Evolutionary conservation across 1,139 yeast genomes (phyloP).

Genomic region (Debaryomyces sp.): DNA sequence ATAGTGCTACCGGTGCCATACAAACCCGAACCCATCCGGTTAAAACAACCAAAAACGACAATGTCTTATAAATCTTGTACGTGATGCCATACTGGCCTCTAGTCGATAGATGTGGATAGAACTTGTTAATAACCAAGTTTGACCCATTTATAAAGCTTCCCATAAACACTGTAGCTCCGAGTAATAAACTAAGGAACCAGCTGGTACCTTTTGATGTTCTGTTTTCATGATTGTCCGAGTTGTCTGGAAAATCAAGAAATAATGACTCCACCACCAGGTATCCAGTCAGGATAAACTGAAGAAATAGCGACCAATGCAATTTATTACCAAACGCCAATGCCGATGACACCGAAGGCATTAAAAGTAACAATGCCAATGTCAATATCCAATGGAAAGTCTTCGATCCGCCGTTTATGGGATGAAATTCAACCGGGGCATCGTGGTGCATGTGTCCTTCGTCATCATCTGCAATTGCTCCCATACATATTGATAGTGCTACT

Average conservation of each 20-base stretch:
- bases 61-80: conserved; percentile 42
- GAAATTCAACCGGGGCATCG: conserved; percentile 39
- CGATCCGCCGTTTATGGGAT: conserved; percentile 50
- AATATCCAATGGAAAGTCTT: conserved; percentile 68
- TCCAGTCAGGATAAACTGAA: conserved; percentile 50
- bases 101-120: conserved; percentile 35
- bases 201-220: conserved; percentile 66
- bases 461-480: conserved; percentile 8
- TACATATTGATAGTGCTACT: neutral
- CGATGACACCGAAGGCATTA: conserved; percentile 59
- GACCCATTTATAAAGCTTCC: conserved; percentile 62
- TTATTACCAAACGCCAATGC: conserved; percentile 57
- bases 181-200: conserved; percentile 55
- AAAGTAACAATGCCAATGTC: conserved; percentile 46
- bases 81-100: conserved; percentile 16
- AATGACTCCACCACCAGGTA: conserved; percentile 60
- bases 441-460: conserved; percentile 36
- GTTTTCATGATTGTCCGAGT: conserved; percentile 61
- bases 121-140: conserved; percentile 42
- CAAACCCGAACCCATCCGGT: conserved; percentile 74
- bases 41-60: conserved; percentile 49
- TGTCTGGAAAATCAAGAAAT: conserved; percentile 62
- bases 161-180: conserved; percentile 49
- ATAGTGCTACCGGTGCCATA: conserved; percentile 79
- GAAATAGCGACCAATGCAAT: conserved; percentile 44